Conservation (phyloP, 306 rosid species). For the Cercis canadensis region DNA sequence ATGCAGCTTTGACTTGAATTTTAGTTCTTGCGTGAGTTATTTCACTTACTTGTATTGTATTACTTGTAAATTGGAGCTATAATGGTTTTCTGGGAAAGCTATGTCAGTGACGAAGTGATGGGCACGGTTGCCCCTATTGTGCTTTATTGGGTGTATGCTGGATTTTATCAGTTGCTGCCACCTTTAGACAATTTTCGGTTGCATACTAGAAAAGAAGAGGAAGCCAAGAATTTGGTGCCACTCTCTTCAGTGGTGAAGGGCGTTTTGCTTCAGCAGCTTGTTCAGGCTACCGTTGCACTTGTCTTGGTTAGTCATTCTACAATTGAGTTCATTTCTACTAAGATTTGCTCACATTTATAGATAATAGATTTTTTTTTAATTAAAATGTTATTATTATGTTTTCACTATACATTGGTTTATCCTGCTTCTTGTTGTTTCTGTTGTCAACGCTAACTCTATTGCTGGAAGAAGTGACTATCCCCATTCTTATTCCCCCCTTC, state of each 20-base stretch:
- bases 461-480: too few species aligned
- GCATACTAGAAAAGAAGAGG: slow-evolving; percentile 73
- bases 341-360: too few species aligned
- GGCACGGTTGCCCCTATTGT: slow-evolving; percentile 91
- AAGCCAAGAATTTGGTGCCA: slow-evolving; percentile 70
- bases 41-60: slow-evolving; percentile 28
- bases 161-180: slow-evolving; percentile 72
- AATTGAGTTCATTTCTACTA: slow-evolving; percentile 22
- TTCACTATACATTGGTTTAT: not conserved
- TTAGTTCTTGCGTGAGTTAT: slow-evolving; percentile 37
- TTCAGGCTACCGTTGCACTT: slow-evolving; percentile 89
- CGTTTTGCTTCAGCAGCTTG: slow-evolving; percentile 83
- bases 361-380: not conserved
- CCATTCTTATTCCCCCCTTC: too few species aligned
- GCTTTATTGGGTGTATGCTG: slow-evolving; percentile 89
- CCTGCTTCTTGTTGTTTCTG: too few species aligned
- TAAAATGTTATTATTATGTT: too few species aligned
- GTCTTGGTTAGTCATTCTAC: slow-evolving; percentile 56
- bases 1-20: slow-evolving; percentile 45
- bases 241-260: slow-evolving; percentile 73
- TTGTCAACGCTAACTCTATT: too few species aligned
- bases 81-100: slow-evolving; percentile 84
- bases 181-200: slow-evolving; percentile 70
- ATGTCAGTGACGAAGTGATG: slow-evolving; percentile 84
- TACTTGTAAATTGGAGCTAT: slow-evolving; percentile 6